Evolutionary conservation across 2,329 filamentous ascomycete species (phyloP), one percentile per base, ranked within the genome.

Genomic region (Xylariales sp.): DNA sequence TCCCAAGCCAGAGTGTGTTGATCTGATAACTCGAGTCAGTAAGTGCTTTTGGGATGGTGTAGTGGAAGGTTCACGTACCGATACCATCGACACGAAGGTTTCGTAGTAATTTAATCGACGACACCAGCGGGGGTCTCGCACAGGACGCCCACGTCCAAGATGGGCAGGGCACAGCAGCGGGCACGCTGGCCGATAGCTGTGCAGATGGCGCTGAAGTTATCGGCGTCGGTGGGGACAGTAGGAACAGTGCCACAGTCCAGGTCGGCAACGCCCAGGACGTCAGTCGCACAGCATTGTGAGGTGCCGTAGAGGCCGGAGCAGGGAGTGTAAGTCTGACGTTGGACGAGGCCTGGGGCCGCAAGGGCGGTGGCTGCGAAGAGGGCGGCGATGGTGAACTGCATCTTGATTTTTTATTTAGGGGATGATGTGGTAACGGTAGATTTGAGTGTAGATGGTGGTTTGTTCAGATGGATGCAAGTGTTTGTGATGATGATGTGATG

Each of bases 261-360:
- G 37, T 58, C 56, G 15, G 56, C 56, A 14, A 59, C 45, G 7
- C 56, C 57, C 28, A 82, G 70, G 24, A 83, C 69, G 49, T 82
- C 74, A 18, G 77, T 79, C 11, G 78, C 73, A 56, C 80, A 84
- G 68, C 80, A 84, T 49, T 74, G 69, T 3, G 73, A 53, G 22
- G 51, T 64, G 49, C 54, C 57, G 51, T 70, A 70, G 15, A 71
- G 60, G 14, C 61, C 62, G 21, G 58, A 59, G 53, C 71, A 73
- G 31, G 70, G 58, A 7, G 52, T 38, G 42, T 70, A 72, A 5
- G 49, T 36, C 34, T 45, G 43, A 11, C 43, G 43, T 21, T 33
- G 15, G n/a, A 24, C 25, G 34, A 42, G 16, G 12, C 27, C 21
- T 12, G 39, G 38, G n/a, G 34, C 33, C 10, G 43, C 43, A n/a